Evolutionary conservation across 257 asterid genomes (phyloP).

Genomic region (Solanum paucissectum): DNA sequence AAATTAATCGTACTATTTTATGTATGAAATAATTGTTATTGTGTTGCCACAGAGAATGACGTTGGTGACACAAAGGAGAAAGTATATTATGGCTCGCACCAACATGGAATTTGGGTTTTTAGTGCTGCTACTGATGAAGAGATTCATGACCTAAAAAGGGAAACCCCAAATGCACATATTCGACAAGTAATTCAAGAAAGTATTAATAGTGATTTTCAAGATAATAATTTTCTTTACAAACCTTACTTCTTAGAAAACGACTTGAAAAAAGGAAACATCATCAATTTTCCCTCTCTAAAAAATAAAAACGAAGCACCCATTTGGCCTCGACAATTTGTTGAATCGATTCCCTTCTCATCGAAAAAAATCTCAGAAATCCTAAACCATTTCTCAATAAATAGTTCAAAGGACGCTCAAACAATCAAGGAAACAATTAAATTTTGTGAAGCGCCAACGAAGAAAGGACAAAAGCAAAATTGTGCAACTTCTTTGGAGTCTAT

Average conservation of each 20-base stretch:
- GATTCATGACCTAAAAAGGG: not conserved
- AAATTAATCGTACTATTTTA: too few species aligned
- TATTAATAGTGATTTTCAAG: not conserved
- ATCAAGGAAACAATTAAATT: not conserved
- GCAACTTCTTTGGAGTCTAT: constrained; percentile 4
- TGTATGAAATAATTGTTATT: not conserved
- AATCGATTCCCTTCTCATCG: constrained; percentile 3
- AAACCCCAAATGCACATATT: not conserved
- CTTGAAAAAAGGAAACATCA: not conserved
- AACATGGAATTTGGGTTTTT: not conserved
- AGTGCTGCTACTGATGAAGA: not conserved
- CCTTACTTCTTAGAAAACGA: constrained; percentile 3
- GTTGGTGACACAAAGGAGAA: not conserved
- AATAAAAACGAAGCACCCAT: not conserved
- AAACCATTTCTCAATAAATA: not conserved
- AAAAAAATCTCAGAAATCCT: not conserved
- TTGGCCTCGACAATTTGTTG: constrained; percentile 6
- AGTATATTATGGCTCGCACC: not conserved
- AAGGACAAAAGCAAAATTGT: not conserved
- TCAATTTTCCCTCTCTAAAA: not conserved
- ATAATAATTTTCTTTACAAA: not conserved
- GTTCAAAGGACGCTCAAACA: not conserved
- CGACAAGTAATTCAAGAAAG: not conserved
- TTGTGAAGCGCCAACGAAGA: not conserved
- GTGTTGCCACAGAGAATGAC: not conserved